Evolutionary conservation across 116 monocot genomes (phyloP), one percentile per base, ranked within the genome.

Genomic region (Dioscorea cayenensis): DNA sequence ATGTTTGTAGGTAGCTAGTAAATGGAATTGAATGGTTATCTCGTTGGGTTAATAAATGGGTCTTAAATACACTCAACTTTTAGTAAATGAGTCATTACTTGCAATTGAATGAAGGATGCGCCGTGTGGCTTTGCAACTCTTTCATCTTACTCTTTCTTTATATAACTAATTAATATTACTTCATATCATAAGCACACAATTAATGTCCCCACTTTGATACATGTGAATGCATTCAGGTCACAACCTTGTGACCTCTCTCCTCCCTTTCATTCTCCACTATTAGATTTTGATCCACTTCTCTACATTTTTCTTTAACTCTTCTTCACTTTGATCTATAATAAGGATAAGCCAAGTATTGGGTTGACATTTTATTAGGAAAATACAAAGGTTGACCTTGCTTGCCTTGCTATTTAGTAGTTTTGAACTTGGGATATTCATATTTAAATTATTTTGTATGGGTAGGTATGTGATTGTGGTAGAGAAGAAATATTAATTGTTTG

Each of bases 1-100:
- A 59, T 59, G 59, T 17, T 55, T 55, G 55, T 55, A 18, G 55
- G 55, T 55, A 55, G 55, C 55, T n/a, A 55, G 55, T 55, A 14
- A 55, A 55, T 71, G 75, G 65, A 66, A 80, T 38, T 80, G 49
- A 80, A 80, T 80, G 80, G 48, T 49, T 62, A 55, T 28, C 74
- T 70, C 51, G 64, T 74, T 70, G 37, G 22, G 51, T 74, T 74
- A 79, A 63, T 79, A 74, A 79, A 79, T 79, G 79, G 69, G 60
- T 68, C 6, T 59, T 60, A 23, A 27, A 62, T 20, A 62, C 22
- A 62, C 23, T 62, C 20, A 2, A 23, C 23, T 59, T 19, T 59
- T 59, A 59, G 21, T 19, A 59, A 59, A 59, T 59, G 59, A 23
- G 23, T 12, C n/a, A 20, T 62, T 62, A 27, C 62, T 62, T 62